Base-by-base conservation (phyloP, 495 filamentous ascomycete genomes). In the Xylaria telfairii region DNA sequence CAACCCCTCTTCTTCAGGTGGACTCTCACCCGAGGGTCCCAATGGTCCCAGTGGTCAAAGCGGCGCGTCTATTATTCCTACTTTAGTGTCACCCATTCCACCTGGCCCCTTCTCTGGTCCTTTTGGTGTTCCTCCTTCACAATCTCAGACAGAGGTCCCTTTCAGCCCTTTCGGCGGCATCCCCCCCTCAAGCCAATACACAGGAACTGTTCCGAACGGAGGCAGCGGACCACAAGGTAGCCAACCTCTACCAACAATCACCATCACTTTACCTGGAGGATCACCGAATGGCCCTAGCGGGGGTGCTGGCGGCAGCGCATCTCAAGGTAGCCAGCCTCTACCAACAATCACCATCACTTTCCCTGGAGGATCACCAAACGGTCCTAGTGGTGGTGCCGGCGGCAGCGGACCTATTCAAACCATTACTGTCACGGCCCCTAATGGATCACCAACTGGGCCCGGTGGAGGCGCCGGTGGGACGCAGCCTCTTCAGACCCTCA, bases 101-200 rank as follows among this genome's bases (percentile, higher is more conserved):
- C 73, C 73, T 3, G 75, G 73, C 47, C 73, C 75, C 67, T 77
- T 77, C 30, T 69, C 73, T 17, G 72, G 73, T 37, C 68, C 75
- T 64, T 77, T 77, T 47, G 72, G 75, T 37, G 59, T 71, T 47
- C 75, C 75, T 21, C 73, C 75, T 53, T 75, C 73, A 9, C 73
- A 74, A 39, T 68, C 66, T 66, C 71, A 77, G 42, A 68, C 37
- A 21, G 65, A 60, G 28, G 7, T 4, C 15, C 37, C 65, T 60
- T 44, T 57, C n/a, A 53, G 53, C 12, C 67, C 67, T n/a, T 69
- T 61, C 26, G 59, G 68, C 37, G 68, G 59, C 30, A 42, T 59
- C 17, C 46, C 24, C 30, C 51, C 72, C 19, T 46, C 73, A 62
- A 34, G 44, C 21, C 59, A 70, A 60, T 61, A 68, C n/a, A 74